phyloP scores from a whole-genome alignment of 1,139 yeast species.

The Taiozyma onychis region DNA sequence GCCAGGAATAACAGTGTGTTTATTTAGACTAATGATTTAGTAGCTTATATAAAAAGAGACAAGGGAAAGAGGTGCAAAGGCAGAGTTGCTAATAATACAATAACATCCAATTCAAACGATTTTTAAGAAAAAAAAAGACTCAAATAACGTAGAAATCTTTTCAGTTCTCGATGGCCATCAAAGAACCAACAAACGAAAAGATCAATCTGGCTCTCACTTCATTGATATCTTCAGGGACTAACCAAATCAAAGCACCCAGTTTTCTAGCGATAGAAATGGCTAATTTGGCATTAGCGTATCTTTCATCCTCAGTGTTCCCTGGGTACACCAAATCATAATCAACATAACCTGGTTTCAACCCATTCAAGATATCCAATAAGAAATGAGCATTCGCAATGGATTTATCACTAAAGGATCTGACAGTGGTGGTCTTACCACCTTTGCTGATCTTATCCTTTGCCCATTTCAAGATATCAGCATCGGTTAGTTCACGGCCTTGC shows the following conservation, averaged over 20 bases:
- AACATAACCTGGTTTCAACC: conserved; percentile 95
- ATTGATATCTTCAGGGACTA: conserved; percentile 97
- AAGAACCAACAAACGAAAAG: conserved; percentile 89
- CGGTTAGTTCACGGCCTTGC: conserved; percentile 70
- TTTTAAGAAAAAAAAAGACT: too few relatives aligned
- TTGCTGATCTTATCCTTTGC: conserved; percentile 79
- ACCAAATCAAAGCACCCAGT: conserved; percentile 95
- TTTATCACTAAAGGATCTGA: conserved; percentile 83
- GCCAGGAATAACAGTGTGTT: conserved; percentile 30
- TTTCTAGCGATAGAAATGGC: conserved; percentile 98
- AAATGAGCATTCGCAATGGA: conserved; percentile 72
- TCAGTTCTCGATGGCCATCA: conserved; percentile 57
- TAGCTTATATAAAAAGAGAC: too few relatives aligned
- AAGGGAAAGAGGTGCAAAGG: too few relatives aligned
- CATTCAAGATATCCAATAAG: conserved; percentile 84
- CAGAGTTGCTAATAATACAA: conserved; percentile 1
- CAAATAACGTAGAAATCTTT: too few relatives aligned
- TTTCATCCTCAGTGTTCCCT: conserved; percentile 76
- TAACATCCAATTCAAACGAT: neutral
- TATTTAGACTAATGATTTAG: neutral
- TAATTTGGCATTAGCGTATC: conserved; percentile 89
- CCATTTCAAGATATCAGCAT: conserved; percentile 87
- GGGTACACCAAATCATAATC: conserved; percentile 87
- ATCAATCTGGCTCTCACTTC: conserved; percentile 94
- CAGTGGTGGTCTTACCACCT: conserved; percentile 68